Conservation (phyloP, 1,284 basidiomycete genomes). For the Melampsora americana region DNA sequence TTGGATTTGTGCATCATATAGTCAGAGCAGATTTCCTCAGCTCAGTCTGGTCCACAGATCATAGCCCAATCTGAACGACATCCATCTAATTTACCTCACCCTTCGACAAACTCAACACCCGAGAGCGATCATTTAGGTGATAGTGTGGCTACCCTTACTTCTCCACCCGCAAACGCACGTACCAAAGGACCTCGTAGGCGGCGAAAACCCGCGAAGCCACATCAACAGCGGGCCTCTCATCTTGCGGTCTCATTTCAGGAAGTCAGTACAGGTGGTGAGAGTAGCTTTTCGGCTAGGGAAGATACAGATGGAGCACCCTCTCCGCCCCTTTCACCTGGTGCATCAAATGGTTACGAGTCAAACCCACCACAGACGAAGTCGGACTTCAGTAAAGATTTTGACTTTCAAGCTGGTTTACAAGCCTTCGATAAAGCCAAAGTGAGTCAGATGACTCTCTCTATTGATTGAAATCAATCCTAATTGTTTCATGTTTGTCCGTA, state of each 20-base stretch:
- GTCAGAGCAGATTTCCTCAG: too few relatives aligned
- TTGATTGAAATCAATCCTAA: neutral
- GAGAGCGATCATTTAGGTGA: neutral
- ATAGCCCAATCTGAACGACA: neutral
- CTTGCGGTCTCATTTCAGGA: neutral
- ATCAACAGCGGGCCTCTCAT: neutral
- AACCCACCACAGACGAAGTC: neutral
- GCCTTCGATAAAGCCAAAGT: slow-evolving; percentile 44
- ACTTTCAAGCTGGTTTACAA: slow-evolving; percentile 39
- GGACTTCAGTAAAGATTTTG: slow-evolving; percentile 42
- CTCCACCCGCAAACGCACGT: too few relatives aligned
- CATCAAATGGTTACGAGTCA: slow-evolving; percentile 5
- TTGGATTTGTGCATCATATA: neutral
- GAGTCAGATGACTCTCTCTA: neutral
- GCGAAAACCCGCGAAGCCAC: neutral
- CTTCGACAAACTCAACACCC: too few relatives aligned
- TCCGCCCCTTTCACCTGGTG: slow-evolving; percentile 28
- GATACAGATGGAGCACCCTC: slow-evolving; percentile 40
- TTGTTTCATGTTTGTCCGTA: neutral
- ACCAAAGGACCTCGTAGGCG: too few relatives aligned
- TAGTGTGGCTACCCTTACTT: neutral
- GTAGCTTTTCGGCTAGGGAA: slow-evolving; percentile 27
- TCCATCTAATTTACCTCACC: neutral
- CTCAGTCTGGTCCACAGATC: neutral
- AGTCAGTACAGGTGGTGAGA: neutral